Conservation (phyloP, 805 yeast genomes). For the Zygosaccharomyces kombuchaensis region DNA sequence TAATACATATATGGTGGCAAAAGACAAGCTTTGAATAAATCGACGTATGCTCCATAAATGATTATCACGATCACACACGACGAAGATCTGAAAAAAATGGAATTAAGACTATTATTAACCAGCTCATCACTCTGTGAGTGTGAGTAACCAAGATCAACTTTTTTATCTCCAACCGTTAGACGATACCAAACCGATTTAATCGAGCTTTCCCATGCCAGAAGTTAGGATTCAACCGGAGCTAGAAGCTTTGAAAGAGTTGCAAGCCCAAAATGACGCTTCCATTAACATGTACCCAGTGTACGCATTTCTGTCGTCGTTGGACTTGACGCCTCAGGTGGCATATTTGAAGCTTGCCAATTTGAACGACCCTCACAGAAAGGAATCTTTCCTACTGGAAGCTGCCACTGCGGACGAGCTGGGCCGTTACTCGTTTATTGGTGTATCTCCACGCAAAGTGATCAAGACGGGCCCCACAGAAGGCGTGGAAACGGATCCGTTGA, state of each 20-base stretch:
- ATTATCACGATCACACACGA: neutral
- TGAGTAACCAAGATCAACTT: neutral
- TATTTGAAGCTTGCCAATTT: slow-evolving; percentile 69
- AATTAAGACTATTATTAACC: neutral
- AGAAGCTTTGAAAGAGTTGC: slow-evolving; percentile 41
- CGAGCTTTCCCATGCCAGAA: neutral
- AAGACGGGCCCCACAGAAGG: slow-evolving; percentile 59
- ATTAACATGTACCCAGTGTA: slow-evolving; percentile 81
- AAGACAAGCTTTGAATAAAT: too few species aligned
- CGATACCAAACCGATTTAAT: too few species aligned
- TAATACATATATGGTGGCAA: too few species aligned
- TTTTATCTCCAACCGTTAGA: too few species aligned
- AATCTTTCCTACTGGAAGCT: slow-evolving; percentile 82
- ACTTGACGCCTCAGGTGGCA: slow-evolving; percentile 85
- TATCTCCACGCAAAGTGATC: slow-evolving; percentile 75
- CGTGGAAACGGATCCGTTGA: slow-evolving; percentile 72
- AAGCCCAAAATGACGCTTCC: slow-evolving; percentile 36
- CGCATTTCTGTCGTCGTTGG: slow-evolving; percentile 67
- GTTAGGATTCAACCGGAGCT: slow-evolving; percentile 48
- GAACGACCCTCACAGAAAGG: slow-evolving; percentile 53
- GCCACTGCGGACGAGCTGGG: slow-evolving; percentile 90
- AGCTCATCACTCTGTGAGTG: neutral
- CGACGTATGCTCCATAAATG: too few species aligned
- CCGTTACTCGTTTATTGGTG: slow-evolving; percentile 87
- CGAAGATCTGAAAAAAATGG: neutral